Conservation (phyloP, 495 filamentous ascomycete species). For the Neurospora tetraspora region DNA sequence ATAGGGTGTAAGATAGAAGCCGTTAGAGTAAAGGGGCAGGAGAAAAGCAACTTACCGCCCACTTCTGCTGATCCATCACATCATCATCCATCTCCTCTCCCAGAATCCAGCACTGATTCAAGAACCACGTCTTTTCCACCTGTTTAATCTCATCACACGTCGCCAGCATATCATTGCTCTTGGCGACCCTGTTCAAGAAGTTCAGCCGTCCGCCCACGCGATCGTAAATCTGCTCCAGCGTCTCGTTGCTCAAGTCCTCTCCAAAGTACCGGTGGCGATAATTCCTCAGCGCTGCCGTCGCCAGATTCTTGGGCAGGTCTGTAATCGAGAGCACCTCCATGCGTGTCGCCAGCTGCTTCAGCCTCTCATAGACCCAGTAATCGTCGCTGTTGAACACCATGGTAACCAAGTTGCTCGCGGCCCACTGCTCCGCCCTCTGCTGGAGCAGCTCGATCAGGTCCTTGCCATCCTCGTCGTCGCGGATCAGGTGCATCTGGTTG, state of each 20-base stretch:
- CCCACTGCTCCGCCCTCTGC: conserved; percentile 93
- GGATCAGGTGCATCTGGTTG: conserved; percentile 80
- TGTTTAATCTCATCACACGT: conserved; percentile 70
- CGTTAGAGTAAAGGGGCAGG: too few species aligned
- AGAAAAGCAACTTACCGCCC: conserved; percentile 50
- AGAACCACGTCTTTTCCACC: conserved; percentile 84
- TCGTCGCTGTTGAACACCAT: conserved; percentile 91
- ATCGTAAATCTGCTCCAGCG: conserved; percentile 70
- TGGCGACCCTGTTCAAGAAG: conserved; percentile 79
- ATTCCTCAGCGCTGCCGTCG: conserved; percentile 60
- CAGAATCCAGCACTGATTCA: conserved; percentile 92
- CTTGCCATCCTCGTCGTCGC: conserved; percentile 83
- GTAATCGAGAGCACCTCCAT: conserved; percentile 81
- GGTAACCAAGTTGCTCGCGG: conserved; percentile 77
- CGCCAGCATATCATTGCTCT: conserved; percentile 62
- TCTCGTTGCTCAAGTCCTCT: conserved; percentile 42
- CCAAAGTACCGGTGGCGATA: conserved; percentile 63
- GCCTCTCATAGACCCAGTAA: conserved; percentile 93
- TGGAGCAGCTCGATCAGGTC: conserved; percentile 91
- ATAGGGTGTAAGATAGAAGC: too few species aligned
- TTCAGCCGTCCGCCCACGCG: conserved; percentile 77
- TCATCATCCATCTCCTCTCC: conserved; percentile 94
- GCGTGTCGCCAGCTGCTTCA: conserved; percentile 81
- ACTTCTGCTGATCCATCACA: conserved; percentile 98
- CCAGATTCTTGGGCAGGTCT: conserved; percentile 69